These are phyloP conservation scores for Vitellaria paradoxa DNA, from an alignment of 179 eudicot species.

Conservation along the genomic window DNA sequence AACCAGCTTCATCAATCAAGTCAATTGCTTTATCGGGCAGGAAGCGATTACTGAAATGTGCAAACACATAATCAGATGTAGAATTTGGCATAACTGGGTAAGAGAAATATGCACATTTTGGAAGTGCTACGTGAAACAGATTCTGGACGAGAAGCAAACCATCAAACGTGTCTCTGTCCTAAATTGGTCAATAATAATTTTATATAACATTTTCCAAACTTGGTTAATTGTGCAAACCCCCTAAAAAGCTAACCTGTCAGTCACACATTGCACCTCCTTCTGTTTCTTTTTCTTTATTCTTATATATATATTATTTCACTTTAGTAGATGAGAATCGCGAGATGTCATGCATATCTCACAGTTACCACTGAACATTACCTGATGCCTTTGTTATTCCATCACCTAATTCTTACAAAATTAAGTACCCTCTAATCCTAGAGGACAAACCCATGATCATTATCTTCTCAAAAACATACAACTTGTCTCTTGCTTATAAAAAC, in stretches of 20 bases:
- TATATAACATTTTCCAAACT: neutral
- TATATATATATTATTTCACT: neutral
- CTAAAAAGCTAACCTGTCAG: neutral
- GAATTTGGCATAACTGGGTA: neutral
- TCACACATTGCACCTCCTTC: neutral
- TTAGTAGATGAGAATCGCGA: neutral
- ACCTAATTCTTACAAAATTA: neutral
- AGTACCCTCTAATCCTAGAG: neutral
- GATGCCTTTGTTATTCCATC: neutral
- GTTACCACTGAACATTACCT: neutral
- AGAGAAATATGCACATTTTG: neutral
- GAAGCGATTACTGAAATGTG: slow-evolving; percentile 74
- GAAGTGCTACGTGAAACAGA: neutral
- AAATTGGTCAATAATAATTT: neutral
- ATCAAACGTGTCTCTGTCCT: neutral
- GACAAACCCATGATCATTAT: neutral
- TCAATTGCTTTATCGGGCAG: slow-evolving; percentile 98
- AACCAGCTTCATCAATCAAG: slow-evolving; percentile 97
- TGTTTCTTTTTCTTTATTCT: neutral
- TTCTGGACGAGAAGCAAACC: neutral
- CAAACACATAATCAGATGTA: neutral
- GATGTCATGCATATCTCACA: neutral
- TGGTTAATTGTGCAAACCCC: neutral
- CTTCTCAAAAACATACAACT: no score
- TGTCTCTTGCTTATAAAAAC: no score